Evolutionary conservation across 2,329 filamentous ascomycete species (phyloP), one percentile per base, ranked within the genome.

Genomic region (Curvularia spicifera): DNA sequence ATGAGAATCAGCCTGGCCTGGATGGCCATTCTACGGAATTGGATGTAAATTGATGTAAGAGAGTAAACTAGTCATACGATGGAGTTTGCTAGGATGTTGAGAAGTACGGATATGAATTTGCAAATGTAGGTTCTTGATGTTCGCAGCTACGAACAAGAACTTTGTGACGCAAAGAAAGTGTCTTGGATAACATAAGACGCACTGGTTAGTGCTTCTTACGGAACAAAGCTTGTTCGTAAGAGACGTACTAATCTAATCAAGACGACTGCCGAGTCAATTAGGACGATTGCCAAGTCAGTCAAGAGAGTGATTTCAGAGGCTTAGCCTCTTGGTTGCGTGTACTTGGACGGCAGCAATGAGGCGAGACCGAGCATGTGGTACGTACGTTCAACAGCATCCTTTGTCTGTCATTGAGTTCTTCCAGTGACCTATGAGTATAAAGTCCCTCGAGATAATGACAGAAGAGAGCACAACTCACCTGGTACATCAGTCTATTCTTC

Each of bases 321-420:
- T 44, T 44, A 44, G 42, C 42, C 42, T 44, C 42, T 44, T 44
- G 42, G 24, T 44, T 44, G 42, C 42, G 42, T n/a, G 42, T 44
- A 29, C 24, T 3, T 44, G 28, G 24, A 44, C 24, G 22, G 24
- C 42, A 10, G 12, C 15, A 13, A 9, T 28, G 24, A 44, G 42
- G 7, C 9, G 24, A n/a, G 13, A 5, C 10, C 24, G 33, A 35
- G 33, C 12, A 35, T 35, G 33, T 6, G 15, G 33, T 35, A 35
- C 33, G 33, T n/a, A 35, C 12, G 7, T 5, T 35, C 33, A n/a
- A 35, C 33, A 5, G 15, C 33, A 15, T 5, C 3, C 12, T 13
- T 15, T 35, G 6, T 12, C 33, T 35, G 15, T 35, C 13, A n/a
- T 18, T 10, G 1, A 1, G 1, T 26, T 24, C 20, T 43, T 12